phyloP scores from a whole-genome alignment of 257 asterid genomes.

The Solanum chmielewskii region DNA sequence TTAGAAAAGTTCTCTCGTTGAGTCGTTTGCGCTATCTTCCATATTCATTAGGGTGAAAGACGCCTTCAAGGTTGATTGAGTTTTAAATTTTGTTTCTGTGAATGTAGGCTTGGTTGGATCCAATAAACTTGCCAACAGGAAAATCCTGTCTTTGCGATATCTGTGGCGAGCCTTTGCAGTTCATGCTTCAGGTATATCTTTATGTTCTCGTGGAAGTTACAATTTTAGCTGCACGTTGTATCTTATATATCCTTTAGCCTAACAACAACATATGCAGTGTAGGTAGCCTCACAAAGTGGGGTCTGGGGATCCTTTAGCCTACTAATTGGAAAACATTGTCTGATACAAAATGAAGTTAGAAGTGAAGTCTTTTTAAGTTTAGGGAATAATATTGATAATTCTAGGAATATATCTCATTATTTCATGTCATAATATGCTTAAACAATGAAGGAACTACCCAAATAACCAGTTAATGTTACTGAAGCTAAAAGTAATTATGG shows the following conservation, averaged over 20 bases:
- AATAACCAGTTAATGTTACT: not conserved
- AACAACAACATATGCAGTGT: not conserved
- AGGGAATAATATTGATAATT: not conserved
- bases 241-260: not conserved
- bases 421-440: not conserved
- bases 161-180: constrained; percentile 83
- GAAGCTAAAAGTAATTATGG: not conserved
- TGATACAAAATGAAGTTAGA: not conserved
- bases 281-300: not conserved
- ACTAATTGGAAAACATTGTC: not conserved
- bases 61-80: not conserved
- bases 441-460: not conserved
- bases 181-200: constrained; percentile 80
- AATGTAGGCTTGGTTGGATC: constrained; percentile 89
- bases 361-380: not conserved
- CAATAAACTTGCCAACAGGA: constrained; percentile 58
- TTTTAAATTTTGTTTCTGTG: constrained; percentile 1
- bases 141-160: constrained; percentile 59
- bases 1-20: not conserved
- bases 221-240: not conserved
- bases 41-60: not conserved
- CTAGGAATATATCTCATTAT: not conserved
- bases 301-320: not conserved
- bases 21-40: not conserved
- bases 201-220: not conserved